A percentile compares a stretch with the other conserved stretches of the same genome.
Evolutionary conservation across 148 eudicot genomes (phyloP).

Genomic region (Fagopyrum tataricum): DNA sequence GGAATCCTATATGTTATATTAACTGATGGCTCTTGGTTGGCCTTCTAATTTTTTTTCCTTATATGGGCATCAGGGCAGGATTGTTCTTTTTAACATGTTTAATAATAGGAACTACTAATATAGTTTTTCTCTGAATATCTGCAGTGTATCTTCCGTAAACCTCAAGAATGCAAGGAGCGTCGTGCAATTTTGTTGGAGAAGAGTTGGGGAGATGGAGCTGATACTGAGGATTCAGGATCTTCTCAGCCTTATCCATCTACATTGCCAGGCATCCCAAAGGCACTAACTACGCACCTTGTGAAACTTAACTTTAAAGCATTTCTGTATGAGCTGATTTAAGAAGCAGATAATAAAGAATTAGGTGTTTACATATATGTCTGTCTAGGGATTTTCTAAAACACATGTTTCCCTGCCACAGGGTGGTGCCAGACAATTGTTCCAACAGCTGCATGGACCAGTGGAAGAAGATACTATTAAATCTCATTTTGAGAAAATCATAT

Average conservation of each 20-base stretch:
- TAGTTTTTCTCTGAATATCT: slow-evolving; percentile 14
- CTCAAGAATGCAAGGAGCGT: slow-evolving; percentile 88
- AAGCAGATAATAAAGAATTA: not conserved
- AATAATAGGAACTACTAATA: not conserved
- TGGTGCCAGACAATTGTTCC: slow-evolving; percentile 93
- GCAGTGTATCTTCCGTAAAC: slow-evolving; percentile 75
- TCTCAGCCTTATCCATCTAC: slow-evolving; percentile 91
- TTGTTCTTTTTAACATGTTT: not conserved
- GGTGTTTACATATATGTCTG: not conserved
- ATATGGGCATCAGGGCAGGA: not conserved
- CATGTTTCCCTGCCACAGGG: slow-evolving; percentile 46
- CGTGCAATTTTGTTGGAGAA: slow-evolving; percentile 69
- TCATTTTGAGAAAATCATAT: slow-evolving; percentile 78
- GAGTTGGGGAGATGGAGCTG: slow-evolving; percentile 87
- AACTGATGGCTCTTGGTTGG: not conserved
- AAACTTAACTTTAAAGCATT: not conserved
- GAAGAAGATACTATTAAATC: slow-evolving; percentile 85
- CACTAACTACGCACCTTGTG: slow-evolving; percentile 16
- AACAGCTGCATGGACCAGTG: slow-evolving; percentile 79
- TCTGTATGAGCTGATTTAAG: slow-evolving; percentile 6
- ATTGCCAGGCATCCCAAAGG: slow-evolving; percentile 98
- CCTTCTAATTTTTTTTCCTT: not conserved
- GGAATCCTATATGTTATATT: not conserved
- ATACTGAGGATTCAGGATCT: slow-evolving; percentile 94
- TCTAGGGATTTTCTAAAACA: not conserved